Evolutionary conservation across 2,329 filamentous ascomycete species (phyloP), one percentile per base, ranked within the genome.

Genomic region (Beauveria varroae): DNA sequence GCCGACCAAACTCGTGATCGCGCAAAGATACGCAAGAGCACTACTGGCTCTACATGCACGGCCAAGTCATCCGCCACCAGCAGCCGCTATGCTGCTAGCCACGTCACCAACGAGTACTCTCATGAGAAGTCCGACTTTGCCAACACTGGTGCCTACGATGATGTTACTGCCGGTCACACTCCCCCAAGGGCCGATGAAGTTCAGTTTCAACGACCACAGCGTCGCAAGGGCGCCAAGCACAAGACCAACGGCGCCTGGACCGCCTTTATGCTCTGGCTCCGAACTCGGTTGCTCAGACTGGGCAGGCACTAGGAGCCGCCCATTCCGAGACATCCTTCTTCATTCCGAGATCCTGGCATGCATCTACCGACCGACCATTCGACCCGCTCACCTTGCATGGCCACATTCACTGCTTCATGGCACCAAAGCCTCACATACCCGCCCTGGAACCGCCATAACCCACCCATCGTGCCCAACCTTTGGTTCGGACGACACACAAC

Each of bases 201-300:
- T 20, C 72, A 72, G 16, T 81, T 82, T 61, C 72, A 77, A 61
- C 72, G 72, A 43, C 74, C 73, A 5, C 71, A 73, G 43, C 74
- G 81, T 61, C 74, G 73, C 62, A 78, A 74, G 67, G 76, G 76
- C 8, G 77, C 82, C 62, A 87, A 86, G 75, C 79, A 77, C 66
- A 84, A 81, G 74, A 87, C 84, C 1, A 82, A 83, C 63, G 78
- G 81, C 64, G 79, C 83, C 44, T 88, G 85, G 84, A 85, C 81
- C 8, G 79, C 79, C 24, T 86, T 88, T 66, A 76, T 87, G 56
- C 76, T 88, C 60, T 88, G 85, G 85, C 70, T 88, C 28, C 77
- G 84, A 63, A 87, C 85, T n/a, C 71, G 75, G 60, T 67, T 77
- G 62, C 69, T 77, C 62, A 76, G 75, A 70, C 66, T 77, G 62